Evolutionary conservation across 306 rosid genomes (phyloP), one percentile per base, ranked within the genome.

Genomic region (Glycine soja): DNA sequence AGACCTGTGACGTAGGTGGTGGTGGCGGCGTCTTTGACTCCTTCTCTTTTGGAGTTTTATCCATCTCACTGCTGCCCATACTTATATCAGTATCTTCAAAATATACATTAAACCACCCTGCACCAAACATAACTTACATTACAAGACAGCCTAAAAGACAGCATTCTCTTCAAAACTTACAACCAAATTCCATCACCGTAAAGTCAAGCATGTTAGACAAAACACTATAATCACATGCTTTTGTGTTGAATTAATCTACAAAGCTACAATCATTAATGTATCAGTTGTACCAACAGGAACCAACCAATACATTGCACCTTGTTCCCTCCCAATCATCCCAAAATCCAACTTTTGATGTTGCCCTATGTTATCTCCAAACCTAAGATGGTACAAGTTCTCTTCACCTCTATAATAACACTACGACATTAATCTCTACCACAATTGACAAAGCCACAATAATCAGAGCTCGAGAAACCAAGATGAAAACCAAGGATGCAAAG

Each of bases 21-120:
- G 91, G 97, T 4, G 91, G 80, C 6, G 91, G 80, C 7, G 93
- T 87, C 91, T 91, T 91, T 8, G 89, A 72, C 72, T 90, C 99
- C 88, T 90, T 93, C 75, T 93, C 97, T 83, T 85, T 93, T 8
- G 92, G 52, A 50, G 90, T 77, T 90, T 95, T 95, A 78, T 91
- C 97, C 91, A 88, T 90, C 81, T 90, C 97, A 69, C 93, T 86
- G 84, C 91, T 89, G 81, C 94, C 96, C 97, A 89, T 95, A 77
- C 81, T 73, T 81, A 83, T 75, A 76, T 77, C 83, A 69, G 69
- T 75, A 73, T 74, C 57, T 80, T 66, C 79, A 74, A 70, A 80
- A 52, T 74, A 18, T 77, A 78, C 54, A 61, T 86, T 77, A 80
- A 74, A 91, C 87, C 93, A 89, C 84, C 84, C 93, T 88, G 89